phyloP scores from a whole-genome alignment of 768 basidiomycete species.

The Rhizopogon rudus region DNA sequence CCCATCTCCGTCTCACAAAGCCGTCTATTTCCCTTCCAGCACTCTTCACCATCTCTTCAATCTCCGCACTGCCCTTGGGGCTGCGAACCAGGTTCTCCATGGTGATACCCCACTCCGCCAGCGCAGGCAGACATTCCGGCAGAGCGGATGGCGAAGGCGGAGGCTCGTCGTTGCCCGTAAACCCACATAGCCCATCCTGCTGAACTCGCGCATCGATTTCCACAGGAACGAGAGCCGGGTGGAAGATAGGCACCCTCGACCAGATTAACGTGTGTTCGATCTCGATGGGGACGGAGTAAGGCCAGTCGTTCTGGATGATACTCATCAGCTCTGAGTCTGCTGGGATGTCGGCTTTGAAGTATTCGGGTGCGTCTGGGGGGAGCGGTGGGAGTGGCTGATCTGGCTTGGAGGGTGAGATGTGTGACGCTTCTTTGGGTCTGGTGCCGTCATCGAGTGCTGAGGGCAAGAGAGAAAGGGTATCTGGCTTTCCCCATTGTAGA shows the following conservation, averaged over 20 bases:
- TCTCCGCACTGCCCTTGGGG: constrained; percentile 43
- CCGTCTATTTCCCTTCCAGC: constrained; percentile 55
- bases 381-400: constrained; percentile 23
- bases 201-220: constrained; percentile 53
- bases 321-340: constrained; percentile 45
- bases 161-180: constrained; percentile 56
- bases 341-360: constrained; percentile 64
- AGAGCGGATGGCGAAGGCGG: constrained; percentile 59
- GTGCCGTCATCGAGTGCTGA: constrained; percentile 40
- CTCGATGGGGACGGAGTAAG: constrained; percentile 78
- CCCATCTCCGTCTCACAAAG: constrained; percentile 66
- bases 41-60: constrained; percentile 43
- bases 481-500: constrained; percentile 72
- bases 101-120: constrained; percentile 70
- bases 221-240: constrained; percentile 47
- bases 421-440: not conserved
- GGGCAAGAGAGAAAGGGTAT: constrained; percentile 55
- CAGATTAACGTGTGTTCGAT: constrained; percentile 76
- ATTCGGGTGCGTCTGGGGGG: constrained; percentile 38
- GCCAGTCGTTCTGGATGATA: constrained; percentile 84
- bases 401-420: not conserved
- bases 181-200: constrained; percentile 80
- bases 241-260: constrained; percentile 70
- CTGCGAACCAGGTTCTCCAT: constrained; percentile 55
- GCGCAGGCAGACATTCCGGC: constrained; percentile 50